Evolutionary conservation across 164 flowering plant species (phyloP).

Genomic region (Magnolia changhungtana): DNA sequence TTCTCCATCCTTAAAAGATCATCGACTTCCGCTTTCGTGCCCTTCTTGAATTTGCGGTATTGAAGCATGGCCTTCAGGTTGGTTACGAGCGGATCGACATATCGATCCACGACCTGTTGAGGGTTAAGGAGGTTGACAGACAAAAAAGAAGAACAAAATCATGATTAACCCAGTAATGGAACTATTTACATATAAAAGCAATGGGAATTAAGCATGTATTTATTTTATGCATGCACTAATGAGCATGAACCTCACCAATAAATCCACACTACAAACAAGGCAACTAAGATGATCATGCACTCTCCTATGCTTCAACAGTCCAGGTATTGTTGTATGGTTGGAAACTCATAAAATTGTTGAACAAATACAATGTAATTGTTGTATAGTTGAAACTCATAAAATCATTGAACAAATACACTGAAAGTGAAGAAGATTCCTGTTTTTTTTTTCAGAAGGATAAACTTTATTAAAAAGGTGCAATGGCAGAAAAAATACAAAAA

Average conservation of each 20-base stretch:
- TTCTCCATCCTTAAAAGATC: conserved; percentile 76
- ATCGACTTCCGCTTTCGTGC: conserved; percentile 86
- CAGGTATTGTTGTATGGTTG: not conserved
- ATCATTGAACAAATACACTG: too few species aligned
- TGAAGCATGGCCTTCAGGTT: conserved; percentile 82
- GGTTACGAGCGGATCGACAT: conserved; percentile 88
- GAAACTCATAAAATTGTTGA: too few species aligned
- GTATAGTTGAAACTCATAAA: too few species aligned
- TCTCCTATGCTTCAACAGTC: not conserved
- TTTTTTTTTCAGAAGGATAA: too few species aligned
- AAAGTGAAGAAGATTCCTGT: too few species aligned
- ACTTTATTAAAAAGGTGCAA: too few species aligned
- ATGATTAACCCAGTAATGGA: not conserved
- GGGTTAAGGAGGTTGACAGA: too few species aligned
- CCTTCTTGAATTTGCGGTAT: conserved; percentile 81
- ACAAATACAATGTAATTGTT: too few species aligned
- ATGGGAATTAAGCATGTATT: not conserved
- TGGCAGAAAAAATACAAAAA: too few species aligned
- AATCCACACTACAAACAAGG: too few species aligned
- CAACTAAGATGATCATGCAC: not conserved
- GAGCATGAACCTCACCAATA: not conserved
- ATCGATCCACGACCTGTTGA: conserved; percentile 87
- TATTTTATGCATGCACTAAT: not conserved
- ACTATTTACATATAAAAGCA: not conserved
- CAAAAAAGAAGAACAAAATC: not conserved